Conservation (phyloP, 371 early-diverging fungal species). For the Mucor indicus region DNA sequence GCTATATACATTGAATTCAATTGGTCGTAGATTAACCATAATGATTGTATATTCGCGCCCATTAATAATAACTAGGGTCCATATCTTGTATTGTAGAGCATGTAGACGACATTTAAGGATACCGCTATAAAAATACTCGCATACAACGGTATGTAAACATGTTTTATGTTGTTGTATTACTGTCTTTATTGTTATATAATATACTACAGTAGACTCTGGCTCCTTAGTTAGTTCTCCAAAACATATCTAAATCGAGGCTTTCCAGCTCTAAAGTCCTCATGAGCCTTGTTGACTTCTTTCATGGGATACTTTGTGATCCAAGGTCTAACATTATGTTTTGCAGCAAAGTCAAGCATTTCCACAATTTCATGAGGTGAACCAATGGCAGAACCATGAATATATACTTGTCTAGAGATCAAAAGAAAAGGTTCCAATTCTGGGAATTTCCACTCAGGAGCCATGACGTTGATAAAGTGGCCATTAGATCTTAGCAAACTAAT, state of each 20-base stretch:
- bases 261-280: constrained; percentile 53
- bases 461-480: constrained; percentile 57
- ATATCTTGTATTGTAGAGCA: no score
- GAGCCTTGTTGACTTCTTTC: constrained; percentile 54
- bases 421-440: constrained; percentile 1
- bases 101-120: no score
- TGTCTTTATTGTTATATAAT: no score
- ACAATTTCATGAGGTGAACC: constrained; percentile 47
- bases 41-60: no score
- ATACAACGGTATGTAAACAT: no score
- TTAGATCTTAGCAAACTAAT: constrained; percentile 38
- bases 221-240: constrained; percentile 37
- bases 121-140: no score
- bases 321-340: constrained; percentile 56
- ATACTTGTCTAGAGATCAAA: constrained; percentile 24
- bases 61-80: no score
- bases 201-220: no score
- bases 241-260: constrained; percentile 66
- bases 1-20: no score
- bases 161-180: no score
- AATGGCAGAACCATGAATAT: constrained; percentile 61
- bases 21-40: no score
- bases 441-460: constrained; percentile 49
- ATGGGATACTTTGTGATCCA: constrained; percentile 59
- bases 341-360: constrained; percentile 69